Conservation (phyloP, 768 basidiomycete species). For the Lentinula lateritia region DNA sequence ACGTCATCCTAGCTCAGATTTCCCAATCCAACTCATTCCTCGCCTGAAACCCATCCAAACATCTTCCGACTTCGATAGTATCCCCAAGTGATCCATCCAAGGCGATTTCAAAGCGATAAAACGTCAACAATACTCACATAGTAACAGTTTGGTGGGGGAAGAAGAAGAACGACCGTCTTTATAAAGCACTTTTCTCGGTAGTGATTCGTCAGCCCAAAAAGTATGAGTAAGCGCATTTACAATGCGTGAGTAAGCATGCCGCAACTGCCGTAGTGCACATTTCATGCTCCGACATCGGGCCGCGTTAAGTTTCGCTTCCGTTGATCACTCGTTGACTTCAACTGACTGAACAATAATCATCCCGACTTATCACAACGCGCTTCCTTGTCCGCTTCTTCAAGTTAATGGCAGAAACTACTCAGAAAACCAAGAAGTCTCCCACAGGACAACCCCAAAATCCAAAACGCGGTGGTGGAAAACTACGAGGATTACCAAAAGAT, state of each 20-base stretch:
- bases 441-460: background rate
- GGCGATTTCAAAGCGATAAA: background rate
- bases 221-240: background rate
- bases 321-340: background rate
- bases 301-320: background rate
- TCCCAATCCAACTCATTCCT: background rate
- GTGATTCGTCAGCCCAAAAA: background rate
- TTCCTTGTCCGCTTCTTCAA: background rate
- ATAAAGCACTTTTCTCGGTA: background rate
- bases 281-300: background rate
- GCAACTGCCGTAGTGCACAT: background rate
- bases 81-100: background rate
- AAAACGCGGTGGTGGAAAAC: constrained; percentile 27
- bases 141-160: background rate
- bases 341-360: background rate
- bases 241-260: background rate
- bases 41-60: background rate
- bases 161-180: background rate
- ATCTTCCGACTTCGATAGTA: background rate
- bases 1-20: background rate
- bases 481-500: constrained; percentile 58
- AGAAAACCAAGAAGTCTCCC: background rate
- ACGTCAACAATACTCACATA: constrained; percentile 1
- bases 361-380: background rate
- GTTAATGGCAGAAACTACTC: background rate